Base-by-base conservation (phyloP, 2,329 filamentous ascomycete genomes). In the Ophiostoma sp. region DNA sequence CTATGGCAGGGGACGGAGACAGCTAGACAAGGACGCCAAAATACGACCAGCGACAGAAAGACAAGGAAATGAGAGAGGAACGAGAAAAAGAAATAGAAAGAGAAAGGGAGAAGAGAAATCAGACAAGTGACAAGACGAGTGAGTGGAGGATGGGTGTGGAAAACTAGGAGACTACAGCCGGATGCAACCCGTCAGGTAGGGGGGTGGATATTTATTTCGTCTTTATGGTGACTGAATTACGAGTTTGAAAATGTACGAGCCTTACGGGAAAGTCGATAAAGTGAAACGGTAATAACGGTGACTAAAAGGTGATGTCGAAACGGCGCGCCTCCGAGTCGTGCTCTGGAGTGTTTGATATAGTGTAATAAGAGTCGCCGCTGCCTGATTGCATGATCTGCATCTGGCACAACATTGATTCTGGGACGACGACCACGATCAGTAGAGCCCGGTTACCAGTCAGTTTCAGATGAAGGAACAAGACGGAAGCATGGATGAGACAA, bases 181-280 rank as follows among this genome's bases (percentile, higher is more conserved):
- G 55, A 40, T 60, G 55, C 55, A 40, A 60, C 55, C 55, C 55
- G 55, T 38, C 11, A 60, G 27, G 55, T 40, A 60, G 55, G 55
- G 52, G 55, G 55, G 55, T 60, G 27, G 3, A 38, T 60, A 38
- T 49, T 16, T 6, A 38, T 60, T 5, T 36, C 5, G 55, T 44
- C 6, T 6, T 44, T 44, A 27, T 27, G 27, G 27, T 27, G 27
- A 27, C 27, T 27, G 27, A 27, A 27, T 44, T 44, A 44, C 42
- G 42, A 44, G 42, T 44, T 27, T 27, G 27, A 27, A 27, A 27
- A 27, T 27, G 27, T 27, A 27, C 27, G 27, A 27, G 27, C 27
- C 27, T 27, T 27, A 27, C 27, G 2, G 27, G 27, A 27, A 27
- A 27, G 27, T 27, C 27, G 27, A 27, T 27, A 27, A 27, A 27